Evolutionary conservation across 2,329 filamentous ascomycete species (phyloP).

Genomic region (Fusarium sp.): DNA sequence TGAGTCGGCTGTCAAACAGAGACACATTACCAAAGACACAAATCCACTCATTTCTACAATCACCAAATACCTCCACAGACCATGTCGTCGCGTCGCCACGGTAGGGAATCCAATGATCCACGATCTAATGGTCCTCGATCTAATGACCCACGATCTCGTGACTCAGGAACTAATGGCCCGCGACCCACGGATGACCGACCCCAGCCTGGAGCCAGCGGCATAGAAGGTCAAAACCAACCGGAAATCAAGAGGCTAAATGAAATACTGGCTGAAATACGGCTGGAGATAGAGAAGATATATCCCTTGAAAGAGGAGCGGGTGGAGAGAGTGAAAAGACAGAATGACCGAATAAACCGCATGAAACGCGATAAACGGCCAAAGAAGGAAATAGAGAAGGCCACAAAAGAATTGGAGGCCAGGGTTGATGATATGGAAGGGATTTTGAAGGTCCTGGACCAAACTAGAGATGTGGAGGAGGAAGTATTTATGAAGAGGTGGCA

Average conservation of each 20-base stretch:
- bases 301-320: too few species aligned
- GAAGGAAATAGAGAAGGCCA: too few species aligned
- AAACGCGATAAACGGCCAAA: too few species aligned
- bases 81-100: background rate
- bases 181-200: background rate
- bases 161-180: background rate
- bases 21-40: too few species aligned
- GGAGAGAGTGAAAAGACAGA: too few species aligned
- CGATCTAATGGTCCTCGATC: background rate
- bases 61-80: background rate
- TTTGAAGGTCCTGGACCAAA: too few species aligned
- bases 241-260: too few species aligned
- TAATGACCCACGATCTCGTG: background rate
- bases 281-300: background rate
- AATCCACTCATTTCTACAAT: background rate
- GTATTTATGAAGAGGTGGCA: background rate
- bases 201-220: background rate
- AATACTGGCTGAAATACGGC: rapidly evolving
- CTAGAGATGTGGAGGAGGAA: background rate
- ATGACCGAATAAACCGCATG: too few species aligned
- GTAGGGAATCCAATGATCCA: background rate
- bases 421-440: too few species aligned
- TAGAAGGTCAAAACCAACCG: too few species aligned
- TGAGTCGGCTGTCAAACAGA: too few species aligned
- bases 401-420: too few species aligned